Conservation (phyloP, 306 rosid species). For the Dicorynia guianensis region DNA sequence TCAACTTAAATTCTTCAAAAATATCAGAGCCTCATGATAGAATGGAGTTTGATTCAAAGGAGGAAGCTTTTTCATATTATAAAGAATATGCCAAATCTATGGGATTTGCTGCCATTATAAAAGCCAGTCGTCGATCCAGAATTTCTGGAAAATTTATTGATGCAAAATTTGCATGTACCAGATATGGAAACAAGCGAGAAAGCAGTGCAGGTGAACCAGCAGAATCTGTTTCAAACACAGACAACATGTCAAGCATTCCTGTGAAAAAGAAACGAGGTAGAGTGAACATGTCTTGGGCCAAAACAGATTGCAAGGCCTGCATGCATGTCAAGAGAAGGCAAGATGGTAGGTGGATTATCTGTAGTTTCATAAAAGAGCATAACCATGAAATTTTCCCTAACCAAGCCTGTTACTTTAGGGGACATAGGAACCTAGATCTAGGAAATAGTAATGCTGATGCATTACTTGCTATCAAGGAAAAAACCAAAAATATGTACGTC, state of each 20-base stretch:
- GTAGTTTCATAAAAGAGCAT: slow-evolving; percentile 76
- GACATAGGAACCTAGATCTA: slow-evolving; percentile 13
- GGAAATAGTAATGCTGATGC: slow-evolving; percentile 1
- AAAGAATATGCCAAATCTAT: slow-evolving; percentile 77
- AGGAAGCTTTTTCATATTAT: slow-evolving; percentile 82
- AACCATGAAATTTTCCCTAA: slow-evolving; percentile 73
- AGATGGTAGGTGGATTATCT: slow-evolving; percentile 81
- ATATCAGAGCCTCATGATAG: slow-evolving; percentile 68
- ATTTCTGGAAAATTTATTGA: slow-evolving; percentile 82
- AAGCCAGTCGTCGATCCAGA: slow-evolving; percentile 82
- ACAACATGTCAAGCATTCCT: slow-evolving; percentile 56
- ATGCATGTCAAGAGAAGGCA: slow-evolving; percentile 84
- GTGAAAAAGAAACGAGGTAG: slow-evolving; percentile 33
- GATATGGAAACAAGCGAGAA: slow-evolving; percentile 76
- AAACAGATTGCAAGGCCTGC: slow-evolving; percentile 86
- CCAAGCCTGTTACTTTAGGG: slow-evolving; percentile 42
- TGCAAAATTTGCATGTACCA: slow-evolving; percentile 85
- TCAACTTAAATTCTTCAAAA: slow-evolving; percentile 56
- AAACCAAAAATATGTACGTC: slow-evolving; percentile 68
- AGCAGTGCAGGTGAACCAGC: slow-evolving; percentile 46
- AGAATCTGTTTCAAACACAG: slow-evolving; percentile 14
- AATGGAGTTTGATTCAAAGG: slow-evolving; percentile 80
- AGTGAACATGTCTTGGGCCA: slow-evolving; percentile 53
- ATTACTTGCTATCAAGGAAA: slow-evolving; percentile 58
- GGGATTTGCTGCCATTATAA: slow-evolving; percentile 82